A percentile compares a stretch with the other conserved stretches of the same genome.
Evolutionary conservation across 129 eudicot genomes (phyloP).

Genomic region (Artemisia argyi): DNA sequence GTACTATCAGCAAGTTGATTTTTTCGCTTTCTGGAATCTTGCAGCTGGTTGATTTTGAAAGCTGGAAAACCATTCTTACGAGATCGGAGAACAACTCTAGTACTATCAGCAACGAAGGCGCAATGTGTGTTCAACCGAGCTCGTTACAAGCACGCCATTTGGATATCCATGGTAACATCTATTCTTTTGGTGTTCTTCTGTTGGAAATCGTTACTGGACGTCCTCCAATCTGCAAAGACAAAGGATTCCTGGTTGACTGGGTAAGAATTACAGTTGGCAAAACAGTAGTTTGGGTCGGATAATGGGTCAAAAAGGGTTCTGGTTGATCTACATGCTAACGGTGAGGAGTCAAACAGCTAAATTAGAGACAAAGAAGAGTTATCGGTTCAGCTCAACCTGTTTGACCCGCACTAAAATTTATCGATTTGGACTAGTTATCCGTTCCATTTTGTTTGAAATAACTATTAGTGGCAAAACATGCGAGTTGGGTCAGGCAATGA

Average conservation of each 20-base stretch:
- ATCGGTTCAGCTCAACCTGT: no score
- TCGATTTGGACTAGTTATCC: no score
- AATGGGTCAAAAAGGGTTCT: slow-evolving; percentile 2
- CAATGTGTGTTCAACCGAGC: slow-evolving; percentile 51
- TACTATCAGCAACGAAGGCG: slow-evolving; percentile 60
- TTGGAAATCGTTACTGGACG: slow-evolving; percentile 87
- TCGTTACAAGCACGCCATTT: slow-evolving; percentile 60
- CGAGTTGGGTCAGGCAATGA: no score
- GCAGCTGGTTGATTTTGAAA: slow-evolving; percentile 94
- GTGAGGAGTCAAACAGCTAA: no score
- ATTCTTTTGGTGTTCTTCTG: slow-evolving; percentile 76
- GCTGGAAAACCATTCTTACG: slow-evolving; percentile 78
- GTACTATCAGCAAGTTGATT: no score
- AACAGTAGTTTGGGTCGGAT: not conserved
- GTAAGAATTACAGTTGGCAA: slow-evolving; percentile 26
- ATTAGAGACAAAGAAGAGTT: no score
- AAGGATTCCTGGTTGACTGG: slow-evolving; percentile 79
- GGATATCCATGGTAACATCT: slow-evolving; percentile 73
- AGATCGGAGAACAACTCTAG: slow-evolving; percentile 75
- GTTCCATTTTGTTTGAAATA: no score
- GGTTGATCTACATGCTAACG: no score
- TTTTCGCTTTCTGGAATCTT: slow-evolving; percentile 15
- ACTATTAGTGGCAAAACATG: no score
- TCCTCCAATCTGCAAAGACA: slow-evolving; percentile 63
- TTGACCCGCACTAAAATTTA: no score